These are phyloP conservation scores for Phytophthora idaei DNA, from an alignment of 352 stramenopile species.

Conservation along the genomic window DNA sequence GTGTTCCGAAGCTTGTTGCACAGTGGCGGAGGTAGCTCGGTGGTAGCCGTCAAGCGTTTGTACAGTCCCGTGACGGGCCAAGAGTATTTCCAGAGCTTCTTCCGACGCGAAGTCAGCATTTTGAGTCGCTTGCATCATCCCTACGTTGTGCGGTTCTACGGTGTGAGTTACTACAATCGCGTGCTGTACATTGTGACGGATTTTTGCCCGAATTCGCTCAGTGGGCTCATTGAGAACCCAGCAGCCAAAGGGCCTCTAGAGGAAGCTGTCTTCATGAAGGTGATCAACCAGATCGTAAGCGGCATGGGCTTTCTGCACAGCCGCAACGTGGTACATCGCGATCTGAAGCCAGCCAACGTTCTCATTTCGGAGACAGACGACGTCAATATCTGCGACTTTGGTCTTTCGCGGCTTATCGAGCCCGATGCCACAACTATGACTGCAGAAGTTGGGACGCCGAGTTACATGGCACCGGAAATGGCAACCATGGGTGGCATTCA, in stretches of 20 bases:
- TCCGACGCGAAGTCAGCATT: slow-evolving; percentile 87
- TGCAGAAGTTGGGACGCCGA: slow-evolving; percentile 87
- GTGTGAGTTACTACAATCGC: slow-evolving; percentile 90
- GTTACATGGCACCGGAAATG: slow-evolving; percentile 92
- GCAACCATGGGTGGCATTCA: slow-evolving; percentile 89
- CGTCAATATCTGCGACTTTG: slow-evolving; percentile 95
- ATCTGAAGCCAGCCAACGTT: slow-evolving; percentile 95
- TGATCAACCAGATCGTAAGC: slow-evolving; percentile 90
- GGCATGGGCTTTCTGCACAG: slow-evolving; percentile 92
- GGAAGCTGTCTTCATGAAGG: slow-evolving; percentile 78
- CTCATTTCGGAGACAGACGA: slow-evolving; percentile 91
- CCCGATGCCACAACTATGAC: slow-evolving; percentile 88
- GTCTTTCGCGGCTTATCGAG: slow-evolving; percentile 88
- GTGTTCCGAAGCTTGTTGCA: slow-evolving; percentile 89
- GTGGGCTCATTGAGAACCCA: slow-evolving; percentile 83
- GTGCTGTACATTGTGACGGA: slow-evolving; percentile 92
- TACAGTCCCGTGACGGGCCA: slow-evolving; percentile 88
- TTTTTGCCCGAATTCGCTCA: slow-evolving; percentile 86
- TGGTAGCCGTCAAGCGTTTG: slow-evolving; percentile 88
- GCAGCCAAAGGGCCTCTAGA: slow-evolving; percentile 68
- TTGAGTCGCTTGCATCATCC: slow-evolving; percentile 88
- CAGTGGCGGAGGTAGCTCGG: slow-evolving; percentile 79
- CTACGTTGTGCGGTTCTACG: slow-evolving; percentile 91
- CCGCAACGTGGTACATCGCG: slow-evolving; percentile 84
- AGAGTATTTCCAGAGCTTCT: slow-evolving; percentile 92